phyloP scores from a whole-genome alignment of 1,284 basidiomycete genomes.

The Agroathelia rolfsii region DNA sequence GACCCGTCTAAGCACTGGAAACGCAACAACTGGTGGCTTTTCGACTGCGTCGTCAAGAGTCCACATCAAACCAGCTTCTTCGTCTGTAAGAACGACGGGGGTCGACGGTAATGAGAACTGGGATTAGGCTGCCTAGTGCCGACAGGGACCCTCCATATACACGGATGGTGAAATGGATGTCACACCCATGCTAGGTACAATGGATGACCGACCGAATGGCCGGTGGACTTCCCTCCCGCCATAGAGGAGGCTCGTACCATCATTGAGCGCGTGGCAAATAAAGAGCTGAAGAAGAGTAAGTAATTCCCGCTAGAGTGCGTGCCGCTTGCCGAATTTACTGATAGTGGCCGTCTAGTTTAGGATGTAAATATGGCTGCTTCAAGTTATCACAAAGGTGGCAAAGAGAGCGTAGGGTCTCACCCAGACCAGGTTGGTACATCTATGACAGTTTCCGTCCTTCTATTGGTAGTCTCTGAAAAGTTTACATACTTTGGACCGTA shows the following conservation, averaged over 20 bases:
- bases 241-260: constrained; percentile 44
- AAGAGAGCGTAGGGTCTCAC: constrained; percentile 51
- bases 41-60: constrained; percentile 39
- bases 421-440: constrained; percentile 37
- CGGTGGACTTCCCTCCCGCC: constrained; percentile 32
- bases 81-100: constrained; percentile 16
- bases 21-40: constrained; percentile 40
- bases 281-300: constrained; percentile 30
- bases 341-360: constrained; percentile 30
- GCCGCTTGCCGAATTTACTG: constrained; percentile 9
- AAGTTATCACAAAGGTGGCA: constrained; percentile 52
- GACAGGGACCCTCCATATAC: no score
- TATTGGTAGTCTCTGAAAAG: constrained; percentile 5
- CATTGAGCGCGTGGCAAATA: constrained; percentile 48
- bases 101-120: constrained; percentile 16
- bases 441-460: constrained; percentile 14
- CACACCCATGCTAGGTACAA: constrained; percentile 33
- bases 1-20: constrained; percentile 30
- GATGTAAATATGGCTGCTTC: constrained; percentile 54
- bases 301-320: constrained; percentile 45
- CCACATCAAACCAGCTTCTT: constrained; percentile 42
- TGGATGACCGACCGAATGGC: constrained; percentile 25
- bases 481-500: constrained; percentile 48
- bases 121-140: constrained; percentile 27
- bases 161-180: no score